Evolutionary conservation across 129 eudicot species (phyloP), one percentile per base, ranked within the genome.

Genomic region (Artemisia argyi): DNA sequence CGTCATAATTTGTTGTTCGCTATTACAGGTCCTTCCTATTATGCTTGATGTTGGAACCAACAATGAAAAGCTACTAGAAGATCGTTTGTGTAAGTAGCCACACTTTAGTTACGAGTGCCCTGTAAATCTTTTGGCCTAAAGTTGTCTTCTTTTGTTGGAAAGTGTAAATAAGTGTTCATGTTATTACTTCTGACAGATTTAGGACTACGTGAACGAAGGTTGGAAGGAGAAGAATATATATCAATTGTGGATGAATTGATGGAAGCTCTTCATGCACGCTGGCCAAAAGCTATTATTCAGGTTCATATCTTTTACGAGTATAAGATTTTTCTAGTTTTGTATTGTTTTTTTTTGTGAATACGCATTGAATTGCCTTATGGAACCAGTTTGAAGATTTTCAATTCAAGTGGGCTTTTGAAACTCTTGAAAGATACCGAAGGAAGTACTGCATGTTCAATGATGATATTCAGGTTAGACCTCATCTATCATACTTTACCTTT

Each of bases 251-350:
- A 95, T 76, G 99, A 95, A 82, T 85, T 95, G 75, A 85, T 95
- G 96, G 97, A 95, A 84, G 99, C 99, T 81, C 85, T 95, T 71
- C 88, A 79, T 86, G 73, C 88, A 73, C 97, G 97, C 61, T 90
- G 97, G 96, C 99, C 99, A 55, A 90, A 95, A 86, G 99, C 99
- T 83, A 84, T 90, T 81, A 89, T 95, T 76, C 97, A 95, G 97
- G 99, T 95, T 72, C 61, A 60, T 73, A 59, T 68, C 46, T 58
- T 47, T 26, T 7, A n/a, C n/a, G n/a, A n/a, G n/a, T n/a, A 30
- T 44, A 11, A 28, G 68, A 18, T 55, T n/a, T 55, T 49, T 39
- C 16, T 32, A 50, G n/a, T 52, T 11, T 50, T 69, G 50, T 52
- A 51, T 49, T 60, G 17, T 66, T 9, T 6, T 39, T 6, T 39